Percentiles rank a stretch among this genome's conserved stretches.
Evolutionary conservation across 441 rosid genomes (phyloP).

Genomic region (Adansonia madagascariensis): DNA sequence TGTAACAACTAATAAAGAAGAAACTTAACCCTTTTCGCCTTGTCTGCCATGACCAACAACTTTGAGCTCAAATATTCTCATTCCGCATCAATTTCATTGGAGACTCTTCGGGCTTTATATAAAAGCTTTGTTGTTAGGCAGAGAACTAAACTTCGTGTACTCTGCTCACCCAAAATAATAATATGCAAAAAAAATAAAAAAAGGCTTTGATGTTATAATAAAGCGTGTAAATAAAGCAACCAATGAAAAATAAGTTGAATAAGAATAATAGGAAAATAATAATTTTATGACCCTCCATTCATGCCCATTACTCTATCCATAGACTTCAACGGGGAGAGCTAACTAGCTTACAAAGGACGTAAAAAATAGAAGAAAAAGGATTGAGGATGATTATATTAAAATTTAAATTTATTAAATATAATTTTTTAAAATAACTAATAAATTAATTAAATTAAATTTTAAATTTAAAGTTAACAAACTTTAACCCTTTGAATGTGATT

Average conservation of each 20-base stretch:
- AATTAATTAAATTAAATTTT: no score
- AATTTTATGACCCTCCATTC: not conserved
- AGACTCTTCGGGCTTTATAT: not conserved
- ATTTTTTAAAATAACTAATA: no score
- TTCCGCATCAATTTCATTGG: not conserved
- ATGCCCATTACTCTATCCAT: not conserved
- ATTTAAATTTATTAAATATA: no score
- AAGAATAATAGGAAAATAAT: not conserved
- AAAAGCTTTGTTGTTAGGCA: not conserved
- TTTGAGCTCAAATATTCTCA: constrained; percentile 21
- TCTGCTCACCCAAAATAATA: not conserved
- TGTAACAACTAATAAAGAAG: not conserved
- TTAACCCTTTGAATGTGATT: no score
- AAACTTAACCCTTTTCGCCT: not conserved
- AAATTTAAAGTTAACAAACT: no score
- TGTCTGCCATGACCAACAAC: constrained; percentile 29
- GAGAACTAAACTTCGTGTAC: not conserved
- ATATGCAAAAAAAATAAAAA: not conserved
- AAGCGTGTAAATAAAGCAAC: not conserved
- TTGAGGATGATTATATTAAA: no score
- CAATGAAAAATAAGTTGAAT: not conserved
- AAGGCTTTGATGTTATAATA: not conserved
- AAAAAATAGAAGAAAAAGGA: no score
- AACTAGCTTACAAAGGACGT: not conserved
- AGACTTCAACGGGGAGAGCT: not conserved